Conservation (phyloP, 306 rosid genomes). For the Gastrolobium villosum region DNA sequence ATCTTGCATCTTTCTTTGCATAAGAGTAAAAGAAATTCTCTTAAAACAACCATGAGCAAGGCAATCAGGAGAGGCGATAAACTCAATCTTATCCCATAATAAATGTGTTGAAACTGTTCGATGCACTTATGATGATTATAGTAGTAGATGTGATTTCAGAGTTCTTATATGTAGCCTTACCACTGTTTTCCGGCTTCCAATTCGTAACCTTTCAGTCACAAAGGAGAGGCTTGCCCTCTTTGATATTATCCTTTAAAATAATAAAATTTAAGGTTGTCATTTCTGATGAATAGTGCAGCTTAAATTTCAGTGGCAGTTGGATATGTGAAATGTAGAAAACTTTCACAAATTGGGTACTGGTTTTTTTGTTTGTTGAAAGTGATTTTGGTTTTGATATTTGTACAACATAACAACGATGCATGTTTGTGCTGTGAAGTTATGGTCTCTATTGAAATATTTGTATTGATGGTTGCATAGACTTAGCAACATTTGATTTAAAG, state of each 20-base stretch:
- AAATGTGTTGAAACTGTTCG: background rate
- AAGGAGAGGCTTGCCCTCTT: background rate
- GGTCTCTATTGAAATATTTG: background rate
- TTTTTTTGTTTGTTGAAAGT: background rate
- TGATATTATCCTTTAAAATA: conserved; percentile 1
- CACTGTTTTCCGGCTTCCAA: no score
- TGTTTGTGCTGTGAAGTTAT: background rate
- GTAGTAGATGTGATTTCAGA: background rate
- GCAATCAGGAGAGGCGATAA: no score
- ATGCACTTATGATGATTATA: background rate
- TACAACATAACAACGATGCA: background rate
- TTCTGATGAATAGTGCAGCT: background rate
- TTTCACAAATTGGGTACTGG: background rate
- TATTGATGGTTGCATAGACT: conserved; percentile 1
- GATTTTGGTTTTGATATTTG: conserved; percentile 3
- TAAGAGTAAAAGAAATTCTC: no score
- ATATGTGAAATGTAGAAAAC: conserved; percentile 13
- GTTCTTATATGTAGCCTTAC: background rate
- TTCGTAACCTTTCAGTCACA: no score
- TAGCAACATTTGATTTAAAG: background rate
- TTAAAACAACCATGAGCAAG: no score
- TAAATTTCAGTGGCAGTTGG: background rate
- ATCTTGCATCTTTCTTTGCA: no score
- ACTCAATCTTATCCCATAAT: no score
- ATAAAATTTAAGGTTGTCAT: background rate